A percentile compares a stretch with the other conserved stretches of the same genome.
phyloP scores from a whole-genome alignment of 169 alveolate genomes.

The Besnoitia besnoiti region DNA sequence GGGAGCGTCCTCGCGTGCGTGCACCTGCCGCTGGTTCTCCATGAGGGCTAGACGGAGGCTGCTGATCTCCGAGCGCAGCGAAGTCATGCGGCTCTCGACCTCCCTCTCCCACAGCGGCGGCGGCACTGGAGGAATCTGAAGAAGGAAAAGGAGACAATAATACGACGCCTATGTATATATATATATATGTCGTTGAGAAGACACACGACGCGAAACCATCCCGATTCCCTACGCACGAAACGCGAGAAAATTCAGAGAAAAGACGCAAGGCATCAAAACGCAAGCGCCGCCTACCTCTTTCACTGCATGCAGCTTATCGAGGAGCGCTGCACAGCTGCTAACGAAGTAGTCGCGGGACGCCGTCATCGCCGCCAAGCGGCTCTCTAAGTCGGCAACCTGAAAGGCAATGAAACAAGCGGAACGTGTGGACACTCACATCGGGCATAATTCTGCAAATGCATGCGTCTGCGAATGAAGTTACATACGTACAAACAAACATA shows the following conservation, averaged over 20 bases:
- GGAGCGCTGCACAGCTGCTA: slow-evolving; percentile 34
- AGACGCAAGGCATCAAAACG: not conserved
- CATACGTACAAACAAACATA: not conserved
- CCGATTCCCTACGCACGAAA: too few species aligned
- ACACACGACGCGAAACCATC: too few species aligned
- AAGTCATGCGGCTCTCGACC: not conserved
- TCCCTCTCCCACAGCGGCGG: not conserved
- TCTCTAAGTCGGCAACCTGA: slow-evolving; percentile 40
- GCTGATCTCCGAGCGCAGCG: not conserved
- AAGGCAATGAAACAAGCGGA: not conserved
- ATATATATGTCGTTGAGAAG: too few species aligned
- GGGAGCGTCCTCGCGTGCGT: not conserved
- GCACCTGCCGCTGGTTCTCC: not conserved
- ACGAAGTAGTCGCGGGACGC: slow-evolving; percentile 56
- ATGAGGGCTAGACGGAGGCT: not conserved
- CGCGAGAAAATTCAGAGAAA: not conserved
- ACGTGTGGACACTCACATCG: not conserved
- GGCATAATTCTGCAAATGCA: not conserved
- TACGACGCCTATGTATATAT: too few species aligned
- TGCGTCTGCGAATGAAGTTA: not conserved
- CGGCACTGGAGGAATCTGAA: not conserved
- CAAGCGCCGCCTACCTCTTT: not conserved
- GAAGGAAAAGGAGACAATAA: not conserved
- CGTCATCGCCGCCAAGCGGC: slow-evolving; percentile 45
- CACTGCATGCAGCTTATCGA: slow-evolving; percentile 39